Conservation (phyloP, 1,284 basidiomycete species). For the Mycena citricolor region DNA sequence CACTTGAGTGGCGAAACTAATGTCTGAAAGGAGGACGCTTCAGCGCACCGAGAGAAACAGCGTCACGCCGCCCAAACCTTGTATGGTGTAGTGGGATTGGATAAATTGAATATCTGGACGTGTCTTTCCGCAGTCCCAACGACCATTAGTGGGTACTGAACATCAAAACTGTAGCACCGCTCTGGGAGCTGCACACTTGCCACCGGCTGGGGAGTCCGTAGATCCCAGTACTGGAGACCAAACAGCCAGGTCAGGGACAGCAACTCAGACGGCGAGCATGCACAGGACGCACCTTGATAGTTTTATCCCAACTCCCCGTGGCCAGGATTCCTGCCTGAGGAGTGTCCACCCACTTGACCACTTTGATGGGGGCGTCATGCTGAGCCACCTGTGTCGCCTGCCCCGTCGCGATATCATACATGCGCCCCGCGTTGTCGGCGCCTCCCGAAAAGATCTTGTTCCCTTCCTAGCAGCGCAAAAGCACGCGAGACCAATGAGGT, state of each 20-base stretch:
- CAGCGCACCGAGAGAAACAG: no score
- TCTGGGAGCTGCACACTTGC: slow-evolving; percentile 83
- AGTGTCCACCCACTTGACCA: slow-evolving; percentile 74
- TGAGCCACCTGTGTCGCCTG: slow-evolving; percentile 75
- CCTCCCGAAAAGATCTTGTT: slow-evolving; percentile 84
- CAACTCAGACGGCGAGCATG: background rate
- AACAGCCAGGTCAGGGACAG: background rate
- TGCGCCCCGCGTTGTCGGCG: slow-evolving; percentile 80
- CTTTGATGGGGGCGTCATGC: slow-evolving; percentile 82
- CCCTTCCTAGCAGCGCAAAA: slow-evolving; percentile 56
- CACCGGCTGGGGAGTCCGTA: slow-evolving; percentile 71
- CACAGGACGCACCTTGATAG: slow-evolving; percentile 62
- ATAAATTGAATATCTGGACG: slow-evolving; percentile 86
- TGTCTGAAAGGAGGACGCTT: slow-evolving; percentile 44
- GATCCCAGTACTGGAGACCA: slow-evolving; percentile 88
- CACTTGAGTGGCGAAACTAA: slow-evolving; percentile 87
- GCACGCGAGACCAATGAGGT: background rate
- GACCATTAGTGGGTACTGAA: slow-evolving; percentile 84
- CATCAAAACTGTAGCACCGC: slow-evolving; percentile 87
- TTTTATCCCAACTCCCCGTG: slow-evolving; percentile 93
- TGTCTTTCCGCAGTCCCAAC: slow-evolving; percentile 94
- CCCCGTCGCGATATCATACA: slow-evolving; percentile 80
- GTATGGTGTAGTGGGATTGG: slow-evolving; percentile 74
- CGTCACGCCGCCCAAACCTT: slow-evolving; percentile 67
- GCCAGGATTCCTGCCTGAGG: slow-evolving; percentile 70